Conservation (phyloP, 2,329 filamentous ascomycete species). For the Fusarium sp. region DNA sequence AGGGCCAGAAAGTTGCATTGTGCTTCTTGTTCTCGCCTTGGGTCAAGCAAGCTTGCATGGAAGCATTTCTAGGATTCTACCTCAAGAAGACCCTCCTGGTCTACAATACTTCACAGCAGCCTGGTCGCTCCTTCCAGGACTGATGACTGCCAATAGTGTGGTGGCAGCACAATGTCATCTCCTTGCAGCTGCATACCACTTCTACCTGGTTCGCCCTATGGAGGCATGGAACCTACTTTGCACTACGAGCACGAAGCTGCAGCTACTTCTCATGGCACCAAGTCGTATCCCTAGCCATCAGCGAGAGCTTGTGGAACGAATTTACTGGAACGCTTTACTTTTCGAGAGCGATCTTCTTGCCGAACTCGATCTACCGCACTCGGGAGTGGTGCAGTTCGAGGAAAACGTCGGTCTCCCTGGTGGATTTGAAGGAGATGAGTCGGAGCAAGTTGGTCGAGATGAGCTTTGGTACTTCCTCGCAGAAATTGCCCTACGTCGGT, state of each 20-base stretch:
- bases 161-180: constrained; percentile 84
- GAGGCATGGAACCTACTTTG: constrained; percentile 87
- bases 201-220: constrained; percentile 83
- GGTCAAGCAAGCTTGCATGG: constrained; percentile 81
- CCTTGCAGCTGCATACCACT: constrained; percentile 83
- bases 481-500: constrained; percentile 81
- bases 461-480: constrained; percentile 90
- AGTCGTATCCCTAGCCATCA: constrained; percentile 77
- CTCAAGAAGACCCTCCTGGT: constrained; percentile 78
- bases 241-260: constrained; percentile 84
- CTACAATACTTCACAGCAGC: constrained; percentile 84
- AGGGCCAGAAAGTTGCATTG: constrained; percentile 85
- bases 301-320: constrained; percentile 78
- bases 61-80: constrained; percentile 79
- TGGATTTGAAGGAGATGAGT: constrained; percentile 79
- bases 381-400: constrained; percentile 84
- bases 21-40: constrained; percentile 80
- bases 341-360: constrained; percentile 85
- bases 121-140: constrained; percentile 80
- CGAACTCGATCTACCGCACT: constrained; percentile 84
- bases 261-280: constrained; percentile 80
- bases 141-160: constrained; percentile 85
- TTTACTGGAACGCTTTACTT: constrained; percentile 87
- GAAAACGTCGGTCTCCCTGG: constrained; percentile 83
- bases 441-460: constrained; percentile 74